These are phyloP conservation scores for Beauveria sp. DNA, from an alignment of 2,329 filamentous ascomycete species.

Conservation along the genomic window DNA sequence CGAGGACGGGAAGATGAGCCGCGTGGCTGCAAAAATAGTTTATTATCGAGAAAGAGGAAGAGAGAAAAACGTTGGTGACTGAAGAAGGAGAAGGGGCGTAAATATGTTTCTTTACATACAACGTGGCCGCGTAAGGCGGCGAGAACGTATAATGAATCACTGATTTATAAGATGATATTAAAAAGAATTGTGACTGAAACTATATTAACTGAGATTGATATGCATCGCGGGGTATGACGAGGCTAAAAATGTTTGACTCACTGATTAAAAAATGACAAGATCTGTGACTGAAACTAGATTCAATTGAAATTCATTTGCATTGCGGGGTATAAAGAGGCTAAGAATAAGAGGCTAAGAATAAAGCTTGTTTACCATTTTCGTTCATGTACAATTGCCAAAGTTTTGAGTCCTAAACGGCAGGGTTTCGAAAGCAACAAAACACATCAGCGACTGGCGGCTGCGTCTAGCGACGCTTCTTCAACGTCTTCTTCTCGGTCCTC, in stretches of 20 bases:
- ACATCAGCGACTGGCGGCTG: not conserved
- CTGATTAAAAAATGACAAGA: too few relatives aligned
- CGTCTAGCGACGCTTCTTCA: constrained; percentile 10
- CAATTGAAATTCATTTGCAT: not conserved
- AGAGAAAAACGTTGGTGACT: not conserved
- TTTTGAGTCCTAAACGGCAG: not conserved
- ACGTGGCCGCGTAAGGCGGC: not conserved
- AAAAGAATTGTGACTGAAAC: not conserved
- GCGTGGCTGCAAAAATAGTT: not conserved
- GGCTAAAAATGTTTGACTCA: too few relatives aligned
- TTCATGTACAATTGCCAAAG: not conserved
- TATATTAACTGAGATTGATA: not conserved
- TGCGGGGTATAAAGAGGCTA: constrained; percentile 1
- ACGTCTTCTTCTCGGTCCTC: not conserved
- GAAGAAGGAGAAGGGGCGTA: not conserved
- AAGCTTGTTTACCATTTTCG: not conserved
- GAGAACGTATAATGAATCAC: not conserved
- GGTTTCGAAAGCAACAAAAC: not conserved
- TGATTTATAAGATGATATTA: not conserved
- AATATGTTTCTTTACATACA: not conserved
- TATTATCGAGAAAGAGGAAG: not conserved
- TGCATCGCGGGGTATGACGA: not conserved
- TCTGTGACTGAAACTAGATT: not conserved
- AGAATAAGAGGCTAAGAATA: not conserved
- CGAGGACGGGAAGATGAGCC: not conserved